These are phyloP conservation scores for Hypoxylon lenormandii DNA, from an alignment of 495 filamentous ascomycete genomes.

Conservation along the genomic window DNA sequence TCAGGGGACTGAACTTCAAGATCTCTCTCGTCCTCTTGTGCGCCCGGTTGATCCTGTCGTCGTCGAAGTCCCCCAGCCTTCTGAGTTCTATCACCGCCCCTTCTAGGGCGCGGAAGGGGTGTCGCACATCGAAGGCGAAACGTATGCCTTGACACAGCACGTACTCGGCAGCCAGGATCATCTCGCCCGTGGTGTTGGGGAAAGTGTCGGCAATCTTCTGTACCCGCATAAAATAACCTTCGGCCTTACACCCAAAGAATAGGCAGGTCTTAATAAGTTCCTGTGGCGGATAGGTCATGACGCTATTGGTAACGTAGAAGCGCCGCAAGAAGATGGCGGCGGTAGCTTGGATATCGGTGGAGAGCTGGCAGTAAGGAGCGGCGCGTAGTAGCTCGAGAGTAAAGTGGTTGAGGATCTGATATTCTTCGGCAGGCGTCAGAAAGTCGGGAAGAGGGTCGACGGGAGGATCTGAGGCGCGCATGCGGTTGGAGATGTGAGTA, in stretches of 20 bases:
- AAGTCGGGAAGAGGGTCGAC: constrained; percentile 71
- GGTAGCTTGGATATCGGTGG: constrained; percentile 86
- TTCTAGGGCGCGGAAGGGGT: constrained; percentile 88
- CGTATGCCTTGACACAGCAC: constrained; percentile 90
- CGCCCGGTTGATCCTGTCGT: constrained; percentile 70
- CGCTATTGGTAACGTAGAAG: constrained; percentile 93
- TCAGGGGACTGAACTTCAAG: constrained; percentile 80
- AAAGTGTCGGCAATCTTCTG: constrained; percentile 70
- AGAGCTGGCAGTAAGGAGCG: constrained; percentile 79
- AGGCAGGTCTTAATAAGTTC: constrained; percentile 85
- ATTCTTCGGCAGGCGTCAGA: constrained; percentile 82
- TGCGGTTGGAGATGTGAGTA: constrained; percentile 70
- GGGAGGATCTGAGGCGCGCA: constrained; percentile 50
- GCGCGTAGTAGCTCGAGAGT: constrained; percentile 78
- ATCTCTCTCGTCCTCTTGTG: constrained; percentile 76
- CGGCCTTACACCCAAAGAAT: constrained; percentile 92
- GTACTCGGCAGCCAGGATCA: constrained; percentile 89
- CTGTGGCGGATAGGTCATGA: constrained; percentile 93
- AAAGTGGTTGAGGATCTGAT: constrained; percentile 81
- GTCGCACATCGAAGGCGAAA: constrained; percentile 91
- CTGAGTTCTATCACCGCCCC: constrained; percentile 85
- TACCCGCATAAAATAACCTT: constrained; percentile 81
- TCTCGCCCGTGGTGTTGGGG: constrained; percentile 74
- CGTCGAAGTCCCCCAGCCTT: constrained; percentile 60
- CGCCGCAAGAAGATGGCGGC: constrained; percentile 90